Evolutionary conservation across 1,139 yeast species (phyloP), one percentile per base, ranked within the genome.

Genomic region (Diutina catenulata): DNA sequence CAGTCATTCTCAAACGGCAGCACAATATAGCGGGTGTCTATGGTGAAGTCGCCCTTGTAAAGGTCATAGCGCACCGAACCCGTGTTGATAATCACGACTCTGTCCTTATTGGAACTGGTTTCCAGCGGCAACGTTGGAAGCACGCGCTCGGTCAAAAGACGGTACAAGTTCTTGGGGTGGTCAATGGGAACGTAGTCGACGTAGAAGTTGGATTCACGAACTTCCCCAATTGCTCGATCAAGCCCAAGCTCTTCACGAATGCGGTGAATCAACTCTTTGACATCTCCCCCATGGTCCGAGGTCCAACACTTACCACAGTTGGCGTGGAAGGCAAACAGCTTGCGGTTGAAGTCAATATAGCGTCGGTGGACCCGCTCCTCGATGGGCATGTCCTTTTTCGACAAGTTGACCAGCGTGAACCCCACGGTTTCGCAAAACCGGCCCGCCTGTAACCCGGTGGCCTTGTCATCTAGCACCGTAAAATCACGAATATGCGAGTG

Each of bases 401-500:
- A 18, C 33, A 26, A 6, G 44, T 72, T 65, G 24, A 83, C 61
- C 37, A 94, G 76, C 9, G 82, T 58, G 72, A 88, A 91, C 0
- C 98, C 98, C 15, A 83, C 70, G 0, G 97, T 88, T 54, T 91
- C 98, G 51, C 94, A 74, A 50, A 82, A 91, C 39, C 96, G 67
- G 0, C 98, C 98, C 49, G 95, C 82, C 57, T 88, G 94, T 21
- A 91, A 56, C 0, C 80, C 95, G 0, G 84, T 75, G 23, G 93
- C 73, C 40, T 61, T 62, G 2, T 62, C 59, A 52, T 91, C 98
- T 42, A 76, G 67, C 4, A 76, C 63, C 5, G 73, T 68, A 54
- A 80, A 88, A 57, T 91, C 97, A 44, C 98, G 67, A 28, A 91
- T 76, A 55, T 91, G 98, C 31, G 94, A 78, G 57, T 91, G 98